Evolutionary conservation across 306 rosid species (phyloP), one percentile per base, ranked within the genome.

Genomic region (Castanopsis chinensis): DNA sequence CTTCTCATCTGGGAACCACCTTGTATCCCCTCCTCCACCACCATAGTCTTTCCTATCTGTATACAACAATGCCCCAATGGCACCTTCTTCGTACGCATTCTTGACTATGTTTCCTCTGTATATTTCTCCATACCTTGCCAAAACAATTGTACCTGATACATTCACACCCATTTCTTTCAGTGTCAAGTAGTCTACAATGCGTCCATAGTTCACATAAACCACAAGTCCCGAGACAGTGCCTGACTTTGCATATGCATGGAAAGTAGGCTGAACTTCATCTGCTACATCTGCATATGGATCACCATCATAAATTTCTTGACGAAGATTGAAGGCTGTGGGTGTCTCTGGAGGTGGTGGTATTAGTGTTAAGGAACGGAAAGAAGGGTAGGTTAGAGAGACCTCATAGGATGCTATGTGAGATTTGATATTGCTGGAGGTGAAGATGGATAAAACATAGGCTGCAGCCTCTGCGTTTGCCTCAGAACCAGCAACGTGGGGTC

Each of bases 201-300:
- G 76, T 19, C 92, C 94, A 23, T 89, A 92, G 77, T 90, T 90
- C 23, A 76, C 93, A 19, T 89, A 90, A 30, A 85, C 89, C 59
- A 83, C 88, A 3, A 80, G 84, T 0, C 90, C 95, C 8, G 58
- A 65, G 18, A 70, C 90, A 20, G 78, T 63, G 17, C 93, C 93
- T 10, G 93, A 92, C 79, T 87, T 90, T 1, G 97, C 95, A 74
- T 79, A 89, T 5, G 91, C 93, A 52, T 92, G 97, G 69, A 90
- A 92, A 1, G 93, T 89, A 18, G 92, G 92, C 32, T 73, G 80
- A 43, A 79, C 81, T 53, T 92, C 80, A 15, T 77, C 37, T 5
- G 89, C 85, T 9, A 87, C 89, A 63, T 83, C 88, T 17, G 89
- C 93, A 33, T 82, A 86, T 71, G 94, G 97, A 65, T 87, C 90